phyloP scores from a whole-genome alignment of 2,329 filamentous ascomycete genomes.

The Podosphaera aphanis region DNA sequence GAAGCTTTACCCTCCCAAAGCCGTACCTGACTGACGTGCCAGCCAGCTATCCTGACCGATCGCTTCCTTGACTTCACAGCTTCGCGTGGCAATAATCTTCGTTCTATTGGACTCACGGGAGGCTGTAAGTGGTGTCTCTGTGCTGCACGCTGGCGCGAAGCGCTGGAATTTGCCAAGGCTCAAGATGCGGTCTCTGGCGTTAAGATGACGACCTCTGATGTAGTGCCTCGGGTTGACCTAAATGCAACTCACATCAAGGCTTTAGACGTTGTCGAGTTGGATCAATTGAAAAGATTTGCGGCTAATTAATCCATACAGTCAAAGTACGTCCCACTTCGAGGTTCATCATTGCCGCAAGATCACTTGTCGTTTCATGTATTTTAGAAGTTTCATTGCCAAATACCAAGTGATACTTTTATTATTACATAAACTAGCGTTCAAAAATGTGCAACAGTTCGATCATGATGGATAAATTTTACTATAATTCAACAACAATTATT shows the following conservation, averaged over 20 bases:
- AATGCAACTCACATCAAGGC: constrained; percentile 18
- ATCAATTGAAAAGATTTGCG: constrained; percentile 15
- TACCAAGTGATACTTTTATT: no score
- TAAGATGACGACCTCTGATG: constrained; percentile 2
- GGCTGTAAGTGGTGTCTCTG: constrained; percentile 43
- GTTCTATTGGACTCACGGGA: constrained; percentile 26
- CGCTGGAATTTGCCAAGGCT: constrained; percentile 12
- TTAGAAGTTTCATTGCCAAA: no score
- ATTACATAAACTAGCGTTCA: no score
- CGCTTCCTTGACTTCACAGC: constrained; percentile 39
- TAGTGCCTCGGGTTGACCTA: constrained; percentile 16
- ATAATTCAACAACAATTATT: no score
- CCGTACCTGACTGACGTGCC: neutral
- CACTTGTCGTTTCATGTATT: no score
- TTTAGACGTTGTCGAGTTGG: constrained; percentile 15
- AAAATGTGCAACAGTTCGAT: no score
- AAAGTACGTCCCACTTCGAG: no score
- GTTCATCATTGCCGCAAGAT: no score
- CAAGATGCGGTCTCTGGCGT: neutral
- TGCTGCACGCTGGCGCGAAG: constrained; percentile 34
- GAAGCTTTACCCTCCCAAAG: neutral
- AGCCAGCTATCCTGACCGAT: constrained; percentile 26
- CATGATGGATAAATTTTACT: no score
- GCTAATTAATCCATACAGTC: no score
- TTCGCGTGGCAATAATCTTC: constrained; percentile 32